phyloP scores from a whole-genome alignment of 371 early-diverging fungal genomes.

The Apophysomyces ossiformis region DNA sequence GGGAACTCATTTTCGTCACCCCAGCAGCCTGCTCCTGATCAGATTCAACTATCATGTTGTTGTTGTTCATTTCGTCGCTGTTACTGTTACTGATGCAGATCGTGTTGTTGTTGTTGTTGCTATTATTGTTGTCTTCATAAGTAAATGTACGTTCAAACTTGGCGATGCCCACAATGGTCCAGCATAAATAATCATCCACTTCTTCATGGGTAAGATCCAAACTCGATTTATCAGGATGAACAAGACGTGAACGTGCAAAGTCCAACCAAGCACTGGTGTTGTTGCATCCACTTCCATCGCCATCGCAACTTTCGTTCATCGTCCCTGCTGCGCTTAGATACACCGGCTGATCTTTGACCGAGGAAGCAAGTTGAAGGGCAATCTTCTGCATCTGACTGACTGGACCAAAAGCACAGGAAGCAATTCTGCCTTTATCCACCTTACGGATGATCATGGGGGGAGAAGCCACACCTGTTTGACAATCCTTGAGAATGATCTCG shows the following conservation, averaged over 20 bases:
- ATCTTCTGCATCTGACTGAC: conserved; percentile 89
- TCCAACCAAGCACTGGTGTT: conserved; percentile 32
- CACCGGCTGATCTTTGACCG: conserved; percentile 28
- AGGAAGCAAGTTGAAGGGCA: conserved; percentile 65
- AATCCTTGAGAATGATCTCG: conserved; percentile 70
- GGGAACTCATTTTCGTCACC: neutral
- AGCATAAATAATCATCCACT: conserved; percentile 80
- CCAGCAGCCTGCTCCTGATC: too few relatives aligned
- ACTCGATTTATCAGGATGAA: conserved; percentile 39
- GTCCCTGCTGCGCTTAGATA: conserved; percentile 45
- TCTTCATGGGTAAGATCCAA: conserved; percentile 34
- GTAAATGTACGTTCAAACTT: conserved; percentile 60
- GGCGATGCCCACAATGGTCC: conserved; percentile 84
- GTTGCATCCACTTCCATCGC: conserved; percentile 3
- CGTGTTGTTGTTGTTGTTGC: conserved; percentile 24
- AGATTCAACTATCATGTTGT: too few relatives aligned
- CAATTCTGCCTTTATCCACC: conserved; percentile 77
- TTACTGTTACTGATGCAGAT: neutral
- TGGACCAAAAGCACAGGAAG: conserved; percentile 69
- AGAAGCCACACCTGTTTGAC: conserved; percentile 66
- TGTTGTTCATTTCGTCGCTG: neutral
- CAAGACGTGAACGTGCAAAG: conserved; percentile 40
- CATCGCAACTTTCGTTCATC: conserved; percentile 16
- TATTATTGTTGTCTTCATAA: conserved; percentile 37
- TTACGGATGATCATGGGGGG: conserved; percentile 78